Evolutionary conservation across 805 yeast genomes (phyloP).

Genomic region (Pichia membranifaciens): DNA sequence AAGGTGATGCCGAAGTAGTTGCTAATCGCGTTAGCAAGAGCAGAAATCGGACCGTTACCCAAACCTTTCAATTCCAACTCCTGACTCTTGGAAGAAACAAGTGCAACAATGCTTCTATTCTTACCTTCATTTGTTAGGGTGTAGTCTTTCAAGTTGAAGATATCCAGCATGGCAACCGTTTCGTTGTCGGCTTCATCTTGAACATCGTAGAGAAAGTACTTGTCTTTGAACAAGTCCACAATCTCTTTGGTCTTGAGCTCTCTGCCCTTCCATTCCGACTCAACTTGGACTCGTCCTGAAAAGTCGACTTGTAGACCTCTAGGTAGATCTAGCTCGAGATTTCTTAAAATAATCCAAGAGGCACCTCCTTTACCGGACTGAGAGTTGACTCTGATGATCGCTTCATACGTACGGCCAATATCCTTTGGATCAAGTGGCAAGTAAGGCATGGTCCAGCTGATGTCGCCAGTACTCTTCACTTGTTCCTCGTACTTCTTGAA

Average conservation of each 20-base stretch:
- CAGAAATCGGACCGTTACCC: slow-evolving; percentile 83
- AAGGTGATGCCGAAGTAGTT: slow-evolving; percentile 42
- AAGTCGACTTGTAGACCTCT: slow-evolving; percentile 74
- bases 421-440: slow-evolving; percentile 81
- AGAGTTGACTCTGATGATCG: slow-evolving; percentile 83
- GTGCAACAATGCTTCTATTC: slow-evolving; percentile 41
- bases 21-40: slow-evolving; percentile 59
- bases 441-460: slow-evolving; percentile 69
- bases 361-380: slow-evolving; percentile 90
- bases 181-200: slow-evolving; percentile 19
- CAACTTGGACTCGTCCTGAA: slow-evolving; percentile 61
- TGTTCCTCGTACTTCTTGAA: slow-evolving; percentile 44
- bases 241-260: slow-evolving; percentile 65
- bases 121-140: slow-evolving; percentile 31
- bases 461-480: slow-evolving; percentile 28
- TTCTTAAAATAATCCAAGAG: slow-evolving; percentile 76
- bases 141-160: slow-evolving; percentile 25
- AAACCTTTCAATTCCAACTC: slow-evolving; percentile 41
- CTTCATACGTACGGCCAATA: slow-evolving; percentile 85
- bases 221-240: slow-evolving; percentile 55
- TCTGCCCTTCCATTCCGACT: slow-evolving; percentile 65
- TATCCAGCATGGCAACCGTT: slow-evolving; percentile 13
- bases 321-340: slow-evolving; percentile 74
- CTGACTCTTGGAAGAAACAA: slow-evolving; percentile 37
- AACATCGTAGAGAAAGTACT: slow-evolving; percentile 37